A percentile compares a stretch with the other conserved stretches of the same genome.
phyloP scores from a whole-genome alignment of 108 stramenopile genomes.

The Schizochytrium sp. region DNA sequence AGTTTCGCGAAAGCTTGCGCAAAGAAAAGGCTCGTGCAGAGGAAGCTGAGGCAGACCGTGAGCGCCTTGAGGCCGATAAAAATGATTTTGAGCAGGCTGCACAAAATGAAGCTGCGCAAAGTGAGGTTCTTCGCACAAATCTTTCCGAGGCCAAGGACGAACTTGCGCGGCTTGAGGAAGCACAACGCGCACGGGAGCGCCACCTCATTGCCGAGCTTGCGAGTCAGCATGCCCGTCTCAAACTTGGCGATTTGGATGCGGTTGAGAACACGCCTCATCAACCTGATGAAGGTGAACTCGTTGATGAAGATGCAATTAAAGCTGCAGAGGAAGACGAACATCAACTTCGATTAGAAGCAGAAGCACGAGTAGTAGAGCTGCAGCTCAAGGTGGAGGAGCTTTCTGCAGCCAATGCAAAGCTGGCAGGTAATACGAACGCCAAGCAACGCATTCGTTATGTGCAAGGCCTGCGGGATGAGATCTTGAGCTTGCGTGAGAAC shows the following conservation, averaged over 20 bases:
- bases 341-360: constrained; percentile 24
- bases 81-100: constrained; percentile 1
- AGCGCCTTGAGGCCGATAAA: constrained; percentile 4
- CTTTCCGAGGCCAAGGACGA: constrained; percentile 36
- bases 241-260: neutral
- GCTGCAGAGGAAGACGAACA: constrained; percentile 43
- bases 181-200: constrained; percentile 34
- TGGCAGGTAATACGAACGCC: constrained; percentile 31
- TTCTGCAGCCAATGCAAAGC: constrained; percentile 45
- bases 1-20: constrained; percentile 21
- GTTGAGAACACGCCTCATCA: neutral
- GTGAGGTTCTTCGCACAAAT: constrained; percentile 36
- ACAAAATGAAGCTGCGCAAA: constrained; percentile 25
- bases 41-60: constrained; percentile 64
- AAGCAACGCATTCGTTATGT: constrained; percentile 21
- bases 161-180: constrained; percentile 7
- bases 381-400: constrained; percentile 59
- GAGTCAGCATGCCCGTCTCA: neutral
- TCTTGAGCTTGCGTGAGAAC: neutral
- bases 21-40: constrained; percentile 19
- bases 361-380: constrained; percentile 30
- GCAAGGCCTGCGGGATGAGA: constrained; percentile 22
- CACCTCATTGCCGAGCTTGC: constrained; percentile 23
- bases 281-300: neutral
- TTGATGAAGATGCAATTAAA: neutral